Conservation (phyloP, 2,329 filamentous ascomycete species). For the Colletotrichum lupini region DNA sequence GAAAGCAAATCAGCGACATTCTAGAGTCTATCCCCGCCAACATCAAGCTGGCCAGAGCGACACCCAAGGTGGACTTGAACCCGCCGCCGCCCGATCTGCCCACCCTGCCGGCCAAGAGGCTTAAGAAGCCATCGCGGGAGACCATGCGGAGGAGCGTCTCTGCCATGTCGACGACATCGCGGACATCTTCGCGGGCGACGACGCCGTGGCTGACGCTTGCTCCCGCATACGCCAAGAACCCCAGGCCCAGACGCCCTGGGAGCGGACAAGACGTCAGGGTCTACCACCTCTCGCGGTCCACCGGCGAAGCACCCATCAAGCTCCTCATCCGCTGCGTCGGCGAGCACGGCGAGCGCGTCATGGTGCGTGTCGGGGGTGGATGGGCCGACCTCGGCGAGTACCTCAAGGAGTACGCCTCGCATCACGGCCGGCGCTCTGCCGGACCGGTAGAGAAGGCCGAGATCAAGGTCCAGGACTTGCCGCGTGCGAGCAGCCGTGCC, state of each 20-base stretch:
- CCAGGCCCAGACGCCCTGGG: constrained; percentile 58
- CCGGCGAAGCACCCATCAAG: constrained; percentile 89
- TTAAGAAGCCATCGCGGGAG: constrained; percentile 56
- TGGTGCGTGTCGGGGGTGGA: constrained; percentile 98
- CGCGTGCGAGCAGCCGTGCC: constrained; percentile 41
- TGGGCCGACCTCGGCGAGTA: constrained; percentile 98
- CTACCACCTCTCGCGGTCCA: constrained; percentile 89
- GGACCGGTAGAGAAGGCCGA: constrained; percentile 56
- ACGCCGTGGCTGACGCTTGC: constrained; percentile 78
- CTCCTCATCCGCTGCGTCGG: constrained; percentile 94
- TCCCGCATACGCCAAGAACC: constrained; percentile 64
- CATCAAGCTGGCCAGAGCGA: constrained; percentile 75
- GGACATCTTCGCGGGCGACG: constrained; percentile 59
- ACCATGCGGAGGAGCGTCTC: constrained; percentile 60
- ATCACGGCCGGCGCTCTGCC: constrained; percentile 81
- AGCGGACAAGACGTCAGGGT: constrained; percentile 84
- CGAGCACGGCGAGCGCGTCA: constrained; percentile 89
- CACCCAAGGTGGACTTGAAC: constrained; percentile 62
- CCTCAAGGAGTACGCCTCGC: constrained; percentile 89
- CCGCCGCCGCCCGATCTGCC: constrained; percentile 69
- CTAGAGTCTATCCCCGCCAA: constrained; percentile 81
- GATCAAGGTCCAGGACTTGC: constrained; percentile 68
- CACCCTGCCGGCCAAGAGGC: constrained; percentile 62
- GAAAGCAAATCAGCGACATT: constrained; percentile 83
- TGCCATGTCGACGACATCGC: constrained; percentile 53